Base-by-base conservation (phyloP, 257 asterid species). In the Solanum dulcamara region DNA sequence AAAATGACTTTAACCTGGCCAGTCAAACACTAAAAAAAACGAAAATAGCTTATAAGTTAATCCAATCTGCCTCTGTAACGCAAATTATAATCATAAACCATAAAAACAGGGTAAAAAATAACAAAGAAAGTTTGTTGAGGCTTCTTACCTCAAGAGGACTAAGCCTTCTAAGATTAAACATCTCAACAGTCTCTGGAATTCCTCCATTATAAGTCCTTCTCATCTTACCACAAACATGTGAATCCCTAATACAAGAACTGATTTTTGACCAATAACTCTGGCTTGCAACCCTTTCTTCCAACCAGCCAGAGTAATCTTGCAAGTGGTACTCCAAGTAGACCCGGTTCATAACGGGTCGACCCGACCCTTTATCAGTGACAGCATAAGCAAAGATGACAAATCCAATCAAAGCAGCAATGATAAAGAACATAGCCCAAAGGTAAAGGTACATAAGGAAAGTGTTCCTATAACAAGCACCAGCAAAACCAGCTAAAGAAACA, bases 391-490 rank as follows among this genome's bases (percentile, higher is more conserved):
- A 94, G 70, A 96, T 92, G 66, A 94, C 86, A 89, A 96, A 96
- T 7, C 93, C 94, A 46, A 96, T 81, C 18, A 96, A 93, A 66
- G 93, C 84, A 5, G 93, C 95, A 75, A 96, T 90, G 88, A 94
- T 85, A 67, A 94, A 68, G 86, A 94, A 92, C 99, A 96, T 94
- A 85, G 90, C 96, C 99, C 98, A 94, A 20, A 96, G 51, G 89
- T 94, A 96, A 42, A 93, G 85, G 89, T 96, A 96, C 97, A 96
- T 92, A 51, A 96, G 94, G 90, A 94, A 92, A 84, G 93, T 92
- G 91, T 94, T 96, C 82, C 98, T 88, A 90, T 96, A 96, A 85
- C 98, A 94, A 18, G 98, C 93, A 35, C 99, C 99, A 18, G 92
- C 96, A 51, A 96, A 89, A 0, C 98, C 99, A 10, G 98, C 97